A percentile compares a stretch with the other conserved stretches of the same genome.
These are phyloP conservation scores for Colletotrichum cereale DNA, from an alignment of 2,329 filamentous ascomycete species.

Conservation along the genomic window DNA sequence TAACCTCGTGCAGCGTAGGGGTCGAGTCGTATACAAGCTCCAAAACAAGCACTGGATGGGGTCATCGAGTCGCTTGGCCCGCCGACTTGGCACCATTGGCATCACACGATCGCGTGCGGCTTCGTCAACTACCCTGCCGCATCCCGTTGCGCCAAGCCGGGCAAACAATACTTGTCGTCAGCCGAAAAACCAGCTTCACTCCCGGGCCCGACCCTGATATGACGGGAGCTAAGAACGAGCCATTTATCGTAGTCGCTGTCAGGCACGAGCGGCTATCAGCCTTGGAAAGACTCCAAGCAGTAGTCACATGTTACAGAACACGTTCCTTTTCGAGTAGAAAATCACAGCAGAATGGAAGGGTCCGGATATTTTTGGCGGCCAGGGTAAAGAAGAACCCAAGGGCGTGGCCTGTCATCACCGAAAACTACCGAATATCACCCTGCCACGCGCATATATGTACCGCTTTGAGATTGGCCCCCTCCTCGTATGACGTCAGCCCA, in stretches of 20 bases:
- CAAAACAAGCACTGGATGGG: neutral
- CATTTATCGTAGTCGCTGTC: neutral
- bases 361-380: neutral
- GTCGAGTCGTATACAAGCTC: neutral
- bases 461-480: neutral
- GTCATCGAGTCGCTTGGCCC: neutral
- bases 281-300: neutral
- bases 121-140: neutral
- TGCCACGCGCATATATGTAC: slow-evolving; percentile 3
- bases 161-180: neutral
- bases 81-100: slow-evolving; percentile 6
- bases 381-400: neutral
- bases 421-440: neutral
- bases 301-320: neutral
- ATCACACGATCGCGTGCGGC: neutral
- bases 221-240: slow-evolving; percentile 5
- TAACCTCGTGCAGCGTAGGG: neutral
- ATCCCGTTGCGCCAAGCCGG: slow-evolving; percentile 12
- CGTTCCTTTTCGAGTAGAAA: neutral
- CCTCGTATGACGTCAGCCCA: slow-evolving; percentile 12
- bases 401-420: neutral
- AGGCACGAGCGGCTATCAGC: neutral
- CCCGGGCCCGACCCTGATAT: neutral
- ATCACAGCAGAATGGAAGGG: neutral
- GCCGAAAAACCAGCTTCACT: slow-evolving; percentile 15